phyloP scores from a whole-genome alignment of 495 filamentous ascomycete genomes.

The Trichoderma gamsii region DNA sequence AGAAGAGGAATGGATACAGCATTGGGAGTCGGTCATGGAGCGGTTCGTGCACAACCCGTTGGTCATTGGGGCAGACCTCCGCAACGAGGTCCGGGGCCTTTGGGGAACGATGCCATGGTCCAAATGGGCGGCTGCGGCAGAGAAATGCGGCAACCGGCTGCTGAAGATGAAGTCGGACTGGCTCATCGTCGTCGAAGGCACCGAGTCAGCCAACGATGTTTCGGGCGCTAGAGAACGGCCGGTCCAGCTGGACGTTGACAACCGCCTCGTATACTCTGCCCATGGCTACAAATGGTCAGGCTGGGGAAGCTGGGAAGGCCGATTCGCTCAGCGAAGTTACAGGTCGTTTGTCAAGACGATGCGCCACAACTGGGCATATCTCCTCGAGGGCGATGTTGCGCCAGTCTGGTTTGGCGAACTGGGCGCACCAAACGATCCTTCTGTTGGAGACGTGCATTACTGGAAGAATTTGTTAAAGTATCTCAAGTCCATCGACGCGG shows the following conservation, averaged over 20 bases:
- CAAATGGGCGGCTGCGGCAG: slow-evolving; percentile 52
- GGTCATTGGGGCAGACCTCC: slow-evolving; percentile 53
- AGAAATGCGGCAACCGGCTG: slow-evolving; percentile 48
- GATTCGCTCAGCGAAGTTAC: slow-evolving; percentile 48
- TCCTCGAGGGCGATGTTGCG: slow-evolving; percentile 49
- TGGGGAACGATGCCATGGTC: slow-evolving; percentile 59
- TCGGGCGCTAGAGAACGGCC: slow-evolving; percentile 43
- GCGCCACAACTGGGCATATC: slow-evolving; percentile 56
- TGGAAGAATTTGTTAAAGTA: slow-evolving; percentile 53
- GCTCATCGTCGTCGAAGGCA: slow-evolving; percentile 57
- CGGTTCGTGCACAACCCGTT: slow-evolving; percentile 44
- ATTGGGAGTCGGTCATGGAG: slow-evolving; percentile 55
- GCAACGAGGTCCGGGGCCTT: slow-evolving; percentile 55
- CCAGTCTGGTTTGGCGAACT: slow-evolving; percentile 60
- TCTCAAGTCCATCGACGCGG: slow-evolving; percentile 47
- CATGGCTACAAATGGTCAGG: slow-evolving; percentile 60
- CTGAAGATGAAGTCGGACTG: slow-evolving; percentile 51
- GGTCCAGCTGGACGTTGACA: slow-evolving; percentile 43
- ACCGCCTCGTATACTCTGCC: slow-evolving; percentile 54
- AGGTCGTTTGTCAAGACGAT: slow-evolving; percentile 50
- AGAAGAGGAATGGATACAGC: slow-evolving; percentile 52
- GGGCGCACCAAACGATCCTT: slow-evolving; percentile 44
- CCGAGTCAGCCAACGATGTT: slow-evolving; percentile 54
- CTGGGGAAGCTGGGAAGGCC: slow-evolving; percentile 49
- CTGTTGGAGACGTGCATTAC: slow-evolving; percentile 49